A percentile compares a stretch with the other conserved stretches of the same genome.
Evolutionary conservation across 2,329 filamentous ascomycete genomes (phyloP).

Genomic region (Fusarium anguioides): DNA sequence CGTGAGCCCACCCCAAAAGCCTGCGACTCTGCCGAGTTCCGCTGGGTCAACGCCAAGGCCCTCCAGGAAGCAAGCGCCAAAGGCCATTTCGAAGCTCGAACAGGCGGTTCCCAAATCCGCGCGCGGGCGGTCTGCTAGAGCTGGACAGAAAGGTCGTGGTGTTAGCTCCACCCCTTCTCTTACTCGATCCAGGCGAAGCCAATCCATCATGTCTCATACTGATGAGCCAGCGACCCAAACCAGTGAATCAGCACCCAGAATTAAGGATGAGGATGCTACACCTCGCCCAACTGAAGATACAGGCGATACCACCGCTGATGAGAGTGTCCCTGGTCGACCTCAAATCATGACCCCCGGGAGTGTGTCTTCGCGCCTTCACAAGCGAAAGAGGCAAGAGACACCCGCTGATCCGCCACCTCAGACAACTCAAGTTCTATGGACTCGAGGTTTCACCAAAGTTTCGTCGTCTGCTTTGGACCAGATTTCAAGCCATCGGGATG

Average conservation of each 20-base stretch:
- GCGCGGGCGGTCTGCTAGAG: conserved; percentile 53
- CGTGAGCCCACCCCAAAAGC: conserved; percentile 63
- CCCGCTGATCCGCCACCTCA: conserved; percentile 62
- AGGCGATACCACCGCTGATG: conserved; percentile 66
- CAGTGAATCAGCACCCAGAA: conserved; percentile 51
- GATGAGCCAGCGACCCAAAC: conserved; percentile 62
- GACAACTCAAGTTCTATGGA: conserved; percentile 77
- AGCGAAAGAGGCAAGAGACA: conserved; percentile 69
- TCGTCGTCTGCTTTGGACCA: conserved; percentile 79
- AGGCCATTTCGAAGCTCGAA: conserved; percentile 43
- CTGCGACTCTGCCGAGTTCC: conserved; percentile 52
- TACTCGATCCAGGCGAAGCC: conserved; percentile 54
- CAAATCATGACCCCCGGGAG: conserved; percentile 53
- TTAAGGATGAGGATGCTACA: conserved; percentile 71
- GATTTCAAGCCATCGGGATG: conserved; percentile 79
- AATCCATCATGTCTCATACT: conserved; percentile 59
- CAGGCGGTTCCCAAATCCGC: conserved; percentile 35
- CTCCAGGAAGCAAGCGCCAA: conserved; percentile 51
- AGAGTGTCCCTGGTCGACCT: conserved; percentile 58
- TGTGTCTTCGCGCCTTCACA: conserved; percentile 55
- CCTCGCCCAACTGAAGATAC: conserved; percentile 65
- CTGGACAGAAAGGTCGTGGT: conserved; percentile 50
- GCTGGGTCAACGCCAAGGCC: conserved; percentile 45
- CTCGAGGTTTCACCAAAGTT: conserved; percentile 79
- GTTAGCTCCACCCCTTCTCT: conserved; percentile 52